Base-by-base conservation (phyloP, 495 filamentous ascomycete species). In the Annulohypoxylon maeteangense region DNA sequence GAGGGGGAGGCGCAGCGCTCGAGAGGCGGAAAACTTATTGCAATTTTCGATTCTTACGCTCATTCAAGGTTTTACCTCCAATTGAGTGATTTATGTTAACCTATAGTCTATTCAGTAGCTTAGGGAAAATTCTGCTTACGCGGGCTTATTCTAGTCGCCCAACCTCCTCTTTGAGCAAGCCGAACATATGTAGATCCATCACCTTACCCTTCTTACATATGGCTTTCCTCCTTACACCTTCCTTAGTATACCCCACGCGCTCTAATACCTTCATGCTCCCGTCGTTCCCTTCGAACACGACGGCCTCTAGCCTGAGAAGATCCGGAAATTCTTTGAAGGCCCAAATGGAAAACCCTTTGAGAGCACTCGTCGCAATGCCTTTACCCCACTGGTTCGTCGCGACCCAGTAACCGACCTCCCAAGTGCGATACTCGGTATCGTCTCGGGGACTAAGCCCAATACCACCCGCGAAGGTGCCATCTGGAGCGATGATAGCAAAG, bases 381-480 rank as follows among this genome's bases (percentile, higher is more conserved):
- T 66, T 72, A 0, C 83, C 82, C 82, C 81, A 82, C 45, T 68
- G 65, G 2, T 71, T 57, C 64, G 64, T 73, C n/a, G 64, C 75
- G 7, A 79, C 29, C 74, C 76, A 83, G 72, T 83, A 84, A 6
- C 81, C 82, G 5, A 84, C 5, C 71, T 81, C 78, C 47, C 75
- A 69, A 20, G 71, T 79, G 20, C 70, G 67, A 62, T 64, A 73
- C 45, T 83, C 75, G 62, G 78, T 32, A 22, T 81, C 80, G 1
- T 18, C 18, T 0, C 45, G 34, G n/a, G 70, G 56, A 14, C 42
- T 72, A 31, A 82, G 55, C 2, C 80, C 80, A 18, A 84, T 72
- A 22, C 65, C 59, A 38, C 83, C 83, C 3, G 75, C 53, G 29
- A 68, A 40, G 55, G 67, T 31, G 18, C 76, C 76, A 3, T 68